Evolutionary conservation across 2,329 filamentous ascomycete species (phyloP).

Genomic region (Colletotrichum godetiae): DNA sequence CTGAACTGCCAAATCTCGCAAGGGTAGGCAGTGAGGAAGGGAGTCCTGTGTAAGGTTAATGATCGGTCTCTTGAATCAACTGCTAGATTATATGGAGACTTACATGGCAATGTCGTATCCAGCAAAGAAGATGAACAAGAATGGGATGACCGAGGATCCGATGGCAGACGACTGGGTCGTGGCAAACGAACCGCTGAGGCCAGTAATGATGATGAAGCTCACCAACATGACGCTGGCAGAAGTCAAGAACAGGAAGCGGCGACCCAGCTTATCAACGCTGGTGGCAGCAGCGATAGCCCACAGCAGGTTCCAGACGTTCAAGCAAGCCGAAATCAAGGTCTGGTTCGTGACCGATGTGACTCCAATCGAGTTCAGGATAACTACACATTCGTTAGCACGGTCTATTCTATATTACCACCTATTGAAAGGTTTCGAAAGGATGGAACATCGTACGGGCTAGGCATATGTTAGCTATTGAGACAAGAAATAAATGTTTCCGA

Average conservation of each 20-base stretch:
- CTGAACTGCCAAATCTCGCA: slow-evolving; percentile 31
- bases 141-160: slow-evolving; percentile 46
- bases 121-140: slow-evolving; percentile 53
- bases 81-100: not conserved
- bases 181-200: slow-evolving; percentile 34
- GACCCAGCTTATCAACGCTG: slow-evolving; percentile 31
- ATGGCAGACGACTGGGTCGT: slow-evolving; percentile 38
- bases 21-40: slow-evolving; percentile 29
- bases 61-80: not conserved
- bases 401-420: too few species aligned
- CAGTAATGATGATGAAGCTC: slow-evolving; percentile 31
- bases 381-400: not conserved
- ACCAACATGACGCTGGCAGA: slow-evolving; percentile 27
- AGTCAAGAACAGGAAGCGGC: slow-evolving; percentile 31
- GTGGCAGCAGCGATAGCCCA: slow-evolving; percentile 31
- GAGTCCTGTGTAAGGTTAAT: not conserved
- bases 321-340: slow-evolving; percentile 45
- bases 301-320: slow-evolving; percentile 34
- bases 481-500: too few species aligned
- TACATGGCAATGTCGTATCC: slow-evolving; percentile 38
- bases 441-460: too few species aligned
- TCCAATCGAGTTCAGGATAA: slow-evolving; percentile 37
- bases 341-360: slow-evolving; percentile 49
- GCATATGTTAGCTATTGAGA: too few species aligned
- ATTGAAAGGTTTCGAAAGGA: too few species aligned